phyloP scores from a whole-genome alignment of 768 basidiomycete species.

The Termitomyces heimii region DNA sequence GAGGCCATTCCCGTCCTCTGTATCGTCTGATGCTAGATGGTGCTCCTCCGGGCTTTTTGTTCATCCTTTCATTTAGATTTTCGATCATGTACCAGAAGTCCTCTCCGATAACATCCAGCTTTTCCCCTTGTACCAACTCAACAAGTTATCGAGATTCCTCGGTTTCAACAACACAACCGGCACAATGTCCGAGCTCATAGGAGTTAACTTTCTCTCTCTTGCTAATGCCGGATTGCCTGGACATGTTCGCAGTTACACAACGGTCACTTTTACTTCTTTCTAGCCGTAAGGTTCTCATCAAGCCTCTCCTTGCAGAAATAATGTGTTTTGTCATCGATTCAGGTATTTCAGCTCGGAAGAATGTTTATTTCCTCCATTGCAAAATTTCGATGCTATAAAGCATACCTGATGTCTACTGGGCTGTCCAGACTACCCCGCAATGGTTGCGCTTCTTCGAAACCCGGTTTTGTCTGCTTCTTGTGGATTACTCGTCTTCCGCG shows the following conservation, averaged over 20 bases:
- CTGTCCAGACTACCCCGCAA: conserved; percentile 1
- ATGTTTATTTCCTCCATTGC: background rate
- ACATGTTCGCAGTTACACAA: background rate
- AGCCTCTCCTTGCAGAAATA: background rate
- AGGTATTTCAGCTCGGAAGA: conserved; percentile 1
- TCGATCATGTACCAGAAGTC: no score
- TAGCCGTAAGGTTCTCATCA: background rate
- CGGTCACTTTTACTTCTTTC: background rate
- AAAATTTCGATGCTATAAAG: conserved; percentile 11
- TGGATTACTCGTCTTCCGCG: conserved; percentile 1
- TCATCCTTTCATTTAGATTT: background rate
- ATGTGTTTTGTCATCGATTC: background rate
- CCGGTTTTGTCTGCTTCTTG: conserved; percentile 4
- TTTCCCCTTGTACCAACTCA: background rate
- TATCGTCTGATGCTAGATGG: background rate
- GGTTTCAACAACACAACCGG: background rate
- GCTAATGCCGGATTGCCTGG: background rate
- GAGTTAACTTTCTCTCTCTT: background rate
- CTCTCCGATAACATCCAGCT: background rate
- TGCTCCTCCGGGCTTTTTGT: background rate
- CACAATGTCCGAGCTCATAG: background rate
- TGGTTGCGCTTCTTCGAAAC: conserved; percentile 9
- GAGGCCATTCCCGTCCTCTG: background rate
- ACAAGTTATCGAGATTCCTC: background rate
- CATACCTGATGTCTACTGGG: background rate